Percentiles rank a stretch among this genome's conserved stretches.
These are phyloP conservation scores for Ogataea angusta DNA, from an alignment of 805 yeast species.

Conservation along the genomic window DNA sequence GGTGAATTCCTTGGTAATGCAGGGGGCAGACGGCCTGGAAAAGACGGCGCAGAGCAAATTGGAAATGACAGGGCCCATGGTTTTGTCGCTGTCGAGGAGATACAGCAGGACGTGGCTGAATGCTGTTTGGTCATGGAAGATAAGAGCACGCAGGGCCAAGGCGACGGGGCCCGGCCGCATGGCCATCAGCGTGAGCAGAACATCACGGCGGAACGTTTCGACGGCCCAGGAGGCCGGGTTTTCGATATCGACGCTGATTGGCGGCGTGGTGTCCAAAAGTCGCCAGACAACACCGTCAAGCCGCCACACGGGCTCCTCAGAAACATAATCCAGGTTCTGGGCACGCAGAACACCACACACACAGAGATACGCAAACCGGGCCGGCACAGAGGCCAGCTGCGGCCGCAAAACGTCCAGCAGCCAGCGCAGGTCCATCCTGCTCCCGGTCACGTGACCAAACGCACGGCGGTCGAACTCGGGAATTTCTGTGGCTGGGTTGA, in stretches of 20 bases:
- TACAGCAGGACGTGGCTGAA: constrained; percentile 22
- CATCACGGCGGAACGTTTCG: background rate
- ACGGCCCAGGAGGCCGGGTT: background rate
- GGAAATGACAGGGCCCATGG: constrained; percentile 9
- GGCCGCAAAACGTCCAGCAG: background rate
- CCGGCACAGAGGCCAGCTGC: background rate
- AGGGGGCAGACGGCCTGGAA: constrained; percentile 6
- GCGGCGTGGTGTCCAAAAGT: background rate
- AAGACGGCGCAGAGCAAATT: constrained; percentile 17
- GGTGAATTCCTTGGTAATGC: constrained; percentile 21
- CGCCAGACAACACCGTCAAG: background rate
- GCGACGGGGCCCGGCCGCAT: constrained; percentile 11
- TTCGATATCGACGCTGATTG: background rate
- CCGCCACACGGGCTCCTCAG: no score
- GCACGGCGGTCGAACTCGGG: background rate
- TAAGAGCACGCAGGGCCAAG: constrained; percentile 28
- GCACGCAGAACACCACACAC: background rate
- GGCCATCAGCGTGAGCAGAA: constrained; percentile 28
- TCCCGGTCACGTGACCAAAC: background rate
- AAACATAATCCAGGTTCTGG: background rate
- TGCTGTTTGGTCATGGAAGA: constrained; percentile 27
- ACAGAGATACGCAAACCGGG: background rate
- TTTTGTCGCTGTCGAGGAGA: background rate
- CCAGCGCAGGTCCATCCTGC: background rate
- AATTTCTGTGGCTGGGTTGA: background rate